Evolutionary conservation across 2,329 filamentous ascomycete species (phyloP).

Genomic region (Paraphoma sp.): DNA sequence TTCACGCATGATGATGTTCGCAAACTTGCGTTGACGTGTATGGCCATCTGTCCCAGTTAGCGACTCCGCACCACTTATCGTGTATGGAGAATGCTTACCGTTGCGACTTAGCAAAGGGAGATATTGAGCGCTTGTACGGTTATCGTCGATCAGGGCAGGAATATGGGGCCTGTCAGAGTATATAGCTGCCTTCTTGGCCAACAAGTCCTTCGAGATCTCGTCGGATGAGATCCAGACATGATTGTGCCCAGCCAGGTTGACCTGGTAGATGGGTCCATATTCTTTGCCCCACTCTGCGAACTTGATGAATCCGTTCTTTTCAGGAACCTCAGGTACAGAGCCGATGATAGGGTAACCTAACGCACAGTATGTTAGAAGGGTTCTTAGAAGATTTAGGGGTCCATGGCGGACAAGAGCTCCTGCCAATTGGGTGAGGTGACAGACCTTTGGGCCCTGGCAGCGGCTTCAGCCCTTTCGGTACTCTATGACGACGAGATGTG

Average conservation of each 20-base stretch:
- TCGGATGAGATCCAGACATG: conserved; percentile 56
- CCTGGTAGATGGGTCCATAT: conserved; percentile 55
- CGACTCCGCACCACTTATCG: no score
- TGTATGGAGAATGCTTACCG: conserved; percentile 29
- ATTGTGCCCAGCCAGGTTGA: conserved; percentile 52
- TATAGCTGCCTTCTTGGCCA: conserved; percentile 53
- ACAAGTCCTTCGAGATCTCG: conserved; percentile 50
- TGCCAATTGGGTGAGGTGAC: conserved; percentile 6
- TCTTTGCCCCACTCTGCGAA: conserved; percentile 55
- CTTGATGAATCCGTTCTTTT: conserved; percentile 53
- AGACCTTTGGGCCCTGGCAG: conserved; percentile 52
- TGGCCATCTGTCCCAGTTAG: conserved; percentile 45
- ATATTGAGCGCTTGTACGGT: conserved; percentile 54
- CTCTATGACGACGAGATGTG: conserved; percentile 31
- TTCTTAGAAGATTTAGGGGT: not conserved
- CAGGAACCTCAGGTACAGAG: conserved; percentile 51
- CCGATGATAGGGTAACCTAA: conserved; percentile 54
- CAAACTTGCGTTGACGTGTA: conserved; percentile 53
- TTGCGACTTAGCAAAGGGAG: conserved; percentile 54
- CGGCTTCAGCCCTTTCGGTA: conserved; percentile 44
- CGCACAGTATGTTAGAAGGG: conserved; percentile 13
- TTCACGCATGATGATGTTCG: conserved; percentile 54
- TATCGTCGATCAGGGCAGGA: conserved; percentile 52
- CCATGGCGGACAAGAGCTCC: not conserved
- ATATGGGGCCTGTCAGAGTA: conserved; percentile 57